Evolutionary conservation across 1,284 basidiomycete species (phyloP).

Genomic region (Cerrena zonata): DNA sequence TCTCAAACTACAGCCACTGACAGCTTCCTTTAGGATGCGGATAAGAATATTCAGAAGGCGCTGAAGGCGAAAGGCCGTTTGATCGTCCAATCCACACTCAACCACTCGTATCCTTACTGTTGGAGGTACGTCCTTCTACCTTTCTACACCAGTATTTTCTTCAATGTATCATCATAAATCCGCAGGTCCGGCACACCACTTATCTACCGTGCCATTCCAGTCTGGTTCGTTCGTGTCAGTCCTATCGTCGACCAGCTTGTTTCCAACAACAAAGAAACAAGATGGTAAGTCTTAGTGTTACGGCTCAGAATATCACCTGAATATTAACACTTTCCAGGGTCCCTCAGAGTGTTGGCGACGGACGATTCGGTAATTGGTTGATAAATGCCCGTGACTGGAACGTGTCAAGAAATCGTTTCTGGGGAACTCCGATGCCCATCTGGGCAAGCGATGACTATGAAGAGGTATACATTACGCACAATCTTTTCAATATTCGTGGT

Average conservation of each 20-base stretch:
- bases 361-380: conserved; percentile 95
- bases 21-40: conserved; percentile 61
- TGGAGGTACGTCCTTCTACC: conserved; percentile 81
- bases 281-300: conserved; percentile 57
- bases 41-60: conserved; percentile 89
- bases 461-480: conserved; percentile 53
- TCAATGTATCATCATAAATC: conserved; percentile 5
- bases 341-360: conserved; percentile 84
- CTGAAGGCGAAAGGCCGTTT: conserved; percentile 86
- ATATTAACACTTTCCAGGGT: conserved; percentile 54
- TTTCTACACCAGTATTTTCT: conserved; percentile 7
- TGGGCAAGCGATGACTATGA: conserved; percentile 93
- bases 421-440: conserved; percentile 96
- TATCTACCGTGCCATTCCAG: conserved; percentile 93
- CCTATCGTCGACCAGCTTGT: conserved; percentile 83
- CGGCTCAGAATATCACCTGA: background rate
- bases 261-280: conserved; percentile 83
- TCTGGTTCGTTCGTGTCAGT: conserved; percentile 92
- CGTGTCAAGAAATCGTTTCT: conserved; percentile 96
- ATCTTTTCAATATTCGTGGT: background rate
- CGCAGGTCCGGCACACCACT: conserved; percentile 87
- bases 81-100: conserved; percentile 81
- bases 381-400: conserved; percentile 99
- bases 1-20: background rate
- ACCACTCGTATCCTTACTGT: conserved; percentile 95